Conservation (phyloP, 805 yeast species). For the Wickerhamia fluorescens region DNA sequence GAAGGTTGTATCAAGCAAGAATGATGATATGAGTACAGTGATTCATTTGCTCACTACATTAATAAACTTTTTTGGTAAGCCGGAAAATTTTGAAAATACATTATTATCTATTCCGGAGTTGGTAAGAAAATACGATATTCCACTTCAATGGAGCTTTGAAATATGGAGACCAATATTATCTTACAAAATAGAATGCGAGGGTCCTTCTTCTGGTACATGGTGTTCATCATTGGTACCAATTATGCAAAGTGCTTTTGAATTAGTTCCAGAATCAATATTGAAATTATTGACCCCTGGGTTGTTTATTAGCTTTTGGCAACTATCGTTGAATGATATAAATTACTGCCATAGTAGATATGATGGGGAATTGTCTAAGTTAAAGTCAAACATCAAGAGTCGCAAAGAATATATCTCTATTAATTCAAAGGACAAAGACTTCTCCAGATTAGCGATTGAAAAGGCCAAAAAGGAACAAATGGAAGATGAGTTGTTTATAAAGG, state of each 20-base stretch:
- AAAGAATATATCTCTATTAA: slow-evolving; percentile 26
- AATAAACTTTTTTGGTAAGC: slow-evolving; percentile 42
- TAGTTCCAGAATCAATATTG: no score
- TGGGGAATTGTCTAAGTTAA: slow-evolving; percentile 35
- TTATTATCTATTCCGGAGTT: slow-evolving; percentile 39
- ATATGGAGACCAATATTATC: slow-evolving; percentile 56
- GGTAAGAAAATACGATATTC: slow-evolving; percentile 35
- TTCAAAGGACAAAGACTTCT: slow-evolving; percentile 18
- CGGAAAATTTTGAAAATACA: slow-evolving; percentile 21
- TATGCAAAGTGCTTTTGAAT: slow-evolving; percentile 7
- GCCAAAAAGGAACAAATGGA: slow-evolving; percentile 16
- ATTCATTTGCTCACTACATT: slow-evolving; percentile 58
- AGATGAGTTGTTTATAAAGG: slow-evolving; percentile 16
- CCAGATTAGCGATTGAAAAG: slow-evolving; percentile 14
- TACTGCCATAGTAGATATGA: slow-evolving; percentile 46
- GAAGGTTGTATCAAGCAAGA: slow-evolving; percentile 63
- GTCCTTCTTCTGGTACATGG: slow-evolving; percentile 1
- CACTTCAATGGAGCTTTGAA: slow-evolving; percentile 64
- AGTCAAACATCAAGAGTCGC: slow-evolving; percentile 26
- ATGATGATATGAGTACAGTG: slow-evolving; percentile 67
- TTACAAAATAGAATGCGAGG: background rate
- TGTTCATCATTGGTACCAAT: slow-evolving; percentile 1
- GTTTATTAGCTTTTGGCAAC: slow-evolving; percentile 64
- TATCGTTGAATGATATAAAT: slow-evolving; percentile 64
- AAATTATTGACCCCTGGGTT: slow-evolving; percentile 33